A percentile compares a stretch with the other conserved stretches of the same genome.
These are phyloP conservation scores for Aquilaria yunnanensis DNA, from an alignment of 345 rosid species.

Conservation along the genomic window DNA sequence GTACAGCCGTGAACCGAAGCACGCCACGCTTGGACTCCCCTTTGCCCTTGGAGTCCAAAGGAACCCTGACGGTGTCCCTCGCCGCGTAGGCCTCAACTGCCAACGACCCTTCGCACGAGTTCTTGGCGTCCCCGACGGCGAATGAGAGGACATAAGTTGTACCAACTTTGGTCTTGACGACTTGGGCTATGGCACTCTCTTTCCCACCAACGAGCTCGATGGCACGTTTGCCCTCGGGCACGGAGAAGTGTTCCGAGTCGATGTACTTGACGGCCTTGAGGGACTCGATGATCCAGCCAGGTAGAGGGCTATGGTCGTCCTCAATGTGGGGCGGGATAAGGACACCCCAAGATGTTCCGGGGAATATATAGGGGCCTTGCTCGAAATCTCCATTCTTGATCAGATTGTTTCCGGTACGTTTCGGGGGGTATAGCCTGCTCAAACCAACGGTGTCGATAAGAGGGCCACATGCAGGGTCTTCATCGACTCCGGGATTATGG, in stretches of 20 bases:
- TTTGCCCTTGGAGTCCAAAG: conserved; percentile 52
- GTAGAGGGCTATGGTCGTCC: conserved; percentile 61
- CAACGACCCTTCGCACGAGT: conserved; percentile 56
- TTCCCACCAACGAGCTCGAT: conserved; percentile 69
- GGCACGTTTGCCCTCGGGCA: conserved; percentile 51
- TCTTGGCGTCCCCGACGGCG: conserved; percentile 51
- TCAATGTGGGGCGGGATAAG: conserved; percentile 64
- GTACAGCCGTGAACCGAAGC: conserved; percentile 47
- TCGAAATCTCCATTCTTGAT: conserved; percentile 71
- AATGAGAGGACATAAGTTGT: conserved; percentile 51
- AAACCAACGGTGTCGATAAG: conserved; percentile 62
- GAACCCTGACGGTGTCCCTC: conserved; percentile 27
- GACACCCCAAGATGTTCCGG: conserved; percentile 50
- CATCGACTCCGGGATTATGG: conserved; percentile 72
- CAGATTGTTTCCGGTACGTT: conserved; percentile 42
- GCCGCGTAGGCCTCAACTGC: conserved; percentile 65
- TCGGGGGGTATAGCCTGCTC: conserved; percentile 43
- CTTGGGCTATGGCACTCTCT: conserved; percentile 67
- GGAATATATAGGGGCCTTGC: conserved; percentile 62
- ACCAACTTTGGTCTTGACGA: conserved; percentile 33
- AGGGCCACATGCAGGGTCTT: conserved; percentile 82
- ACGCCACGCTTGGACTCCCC: conserved; percentile 45
- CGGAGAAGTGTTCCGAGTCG: conserved; percentile 46
- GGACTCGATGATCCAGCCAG: conserved; percentile 82
- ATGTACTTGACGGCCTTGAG: conserved; percentile 75